Evolutionary conservation across 2,329 filamentous ascomycete species (phyloP), one percentile per base, ranked within the genome.

Genomic region (Juglanconis sp.): DNA sequence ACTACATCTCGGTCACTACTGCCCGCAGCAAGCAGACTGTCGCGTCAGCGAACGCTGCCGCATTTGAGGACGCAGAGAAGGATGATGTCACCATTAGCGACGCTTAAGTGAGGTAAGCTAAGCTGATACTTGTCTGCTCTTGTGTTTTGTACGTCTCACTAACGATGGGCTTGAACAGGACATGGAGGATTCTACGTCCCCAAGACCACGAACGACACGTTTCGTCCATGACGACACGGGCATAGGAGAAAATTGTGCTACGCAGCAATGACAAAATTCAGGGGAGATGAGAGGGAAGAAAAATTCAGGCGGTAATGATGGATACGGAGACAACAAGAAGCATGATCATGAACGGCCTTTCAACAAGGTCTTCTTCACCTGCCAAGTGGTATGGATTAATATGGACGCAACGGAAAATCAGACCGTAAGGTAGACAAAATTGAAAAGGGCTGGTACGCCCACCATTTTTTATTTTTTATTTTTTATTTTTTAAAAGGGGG

Each of bases 1-100:
- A 63, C 31, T 53, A 58, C 8, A 47, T 63, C 31, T 51, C 51
- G 1, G 40, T 62, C 13, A 48, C 44, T n/a, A 52, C 57, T 11
- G 55, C 55, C 9, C 55, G 55, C 10, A 55, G 24, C 15, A 52
- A 50, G 50, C 42, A 36, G 10, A 57, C 55, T 10, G 30, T 57
- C 4, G 55, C 51, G 17, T 51, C 47, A 10, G 36, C 10, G 17
- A 44, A 51, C 11, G 47, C 55, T 49, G 55, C 42, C 36, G 35
- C 46, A 1, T 10, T 60, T n/a, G 54, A 48, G 17, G 35, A 11
- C 2, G 32, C 9, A 2, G 5, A 10, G 4, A 17, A 9, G 5
- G 49, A 2, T 4, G 44, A 36, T 6, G 11, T 13, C 3, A 31
- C 38, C 24, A 24, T 57, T 11, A 13, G 4, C 4, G 42, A 38